Evolutionary conservation across 2,329 filamentous ascomycete genomes (phyloP).

Genomic region (Penicillium crustosum): DNA sequence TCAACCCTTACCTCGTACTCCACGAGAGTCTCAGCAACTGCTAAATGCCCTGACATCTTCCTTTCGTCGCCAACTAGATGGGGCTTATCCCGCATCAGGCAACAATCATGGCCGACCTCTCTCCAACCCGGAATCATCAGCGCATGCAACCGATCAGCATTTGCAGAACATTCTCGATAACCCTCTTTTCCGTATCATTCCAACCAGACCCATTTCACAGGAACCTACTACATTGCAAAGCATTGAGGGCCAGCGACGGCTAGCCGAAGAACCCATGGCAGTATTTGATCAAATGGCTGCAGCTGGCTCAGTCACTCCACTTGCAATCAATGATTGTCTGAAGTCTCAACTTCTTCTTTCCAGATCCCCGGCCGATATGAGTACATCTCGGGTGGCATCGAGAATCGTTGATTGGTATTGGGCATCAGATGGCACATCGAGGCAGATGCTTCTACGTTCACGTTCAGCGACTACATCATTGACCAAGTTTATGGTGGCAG

Average conservation of each 20-base stretch:
- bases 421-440: slow-evolving; percentile 36
- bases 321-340: slow-evolving; percentile 31
- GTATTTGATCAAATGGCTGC: slow-evolving; percentile 42
- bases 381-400: slow-evolving; percentile 34
- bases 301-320: slow-evolving; percentile 34
- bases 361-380: slow-evolving; percentile 32
- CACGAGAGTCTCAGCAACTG: slow-evolving; percentile 59
- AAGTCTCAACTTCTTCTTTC: slow-evolving; percentile 35
- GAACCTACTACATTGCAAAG: slow-evolving; percentile 15
- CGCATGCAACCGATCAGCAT: slow-evolving; percentile 40
- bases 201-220: slow-evolving; percentile 23
- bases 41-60: slow-evolving; percentile 61
- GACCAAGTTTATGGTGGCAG: slow-evolving; percentile 43
- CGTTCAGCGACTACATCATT: slow-evolving; percentile 24
- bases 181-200: slow-evolving; percentile 43
- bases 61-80: slow-evolving; percentile 63
- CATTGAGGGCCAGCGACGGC: slow-evolving; percentile 19
- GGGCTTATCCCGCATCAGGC: slow-evolving; percentile 50
- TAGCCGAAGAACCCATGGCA: slow-evolving; percentile 35
- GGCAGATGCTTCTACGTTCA: slow-evolving; percentile 34
- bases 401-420: slow-evolving; percentile 43
- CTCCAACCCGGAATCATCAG: slow-evolving; percentile 30
- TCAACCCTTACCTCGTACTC: slow-evolving; percentile 52
- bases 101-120: slow-evolving; percentile 20
- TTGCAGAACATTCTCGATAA: slow-evolving; percentile 42